Percentiles rank a stretch among this genome's conserved stretches.
Evolutionary conservation across 2,329 filamentous ascomycete genomes (phyloP).

Genomic region (Microsporum canis): DNA sequence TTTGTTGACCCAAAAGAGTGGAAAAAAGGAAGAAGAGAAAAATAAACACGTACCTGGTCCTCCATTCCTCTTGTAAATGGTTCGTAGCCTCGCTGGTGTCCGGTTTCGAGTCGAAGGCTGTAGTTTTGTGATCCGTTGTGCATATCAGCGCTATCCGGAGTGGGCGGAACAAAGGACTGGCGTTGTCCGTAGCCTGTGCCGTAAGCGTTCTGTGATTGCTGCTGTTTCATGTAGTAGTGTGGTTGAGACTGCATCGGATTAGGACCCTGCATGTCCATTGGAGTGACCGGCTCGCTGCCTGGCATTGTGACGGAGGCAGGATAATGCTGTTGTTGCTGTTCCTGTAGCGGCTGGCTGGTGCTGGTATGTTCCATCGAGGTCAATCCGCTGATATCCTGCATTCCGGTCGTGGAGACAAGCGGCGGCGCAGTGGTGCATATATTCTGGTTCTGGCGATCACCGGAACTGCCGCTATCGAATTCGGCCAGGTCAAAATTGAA

Average conservation of each 20-base stretch:
- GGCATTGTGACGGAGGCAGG: not conserved
- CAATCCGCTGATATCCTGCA: slow-evolving; percentile 9
- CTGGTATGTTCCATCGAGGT: slow-evolving; percentile 9
- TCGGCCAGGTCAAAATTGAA: slow-evolving; percentile 38
- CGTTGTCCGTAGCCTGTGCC: slow-evolving; percentile 12
- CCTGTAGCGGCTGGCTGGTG: slow-evolving; percentile 7
- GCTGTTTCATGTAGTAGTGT: slow-evolving; percentile 4
- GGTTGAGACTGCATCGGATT: slow-evolving; percentile 5
- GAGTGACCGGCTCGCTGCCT: slow-evolving; percentile 8
- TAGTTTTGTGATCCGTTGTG: slow-evolving; percentile 35
- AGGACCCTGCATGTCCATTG: slow-evolving; percentile 11
- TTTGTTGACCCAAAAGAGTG: not conserved
- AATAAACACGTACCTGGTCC: slow-evolving; percentile 29
- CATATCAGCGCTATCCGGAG: slow-evolving; percentile 40
- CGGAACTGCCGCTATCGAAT: slow-evolving; percentile 24
- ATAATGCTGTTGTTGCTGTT: slow-evolving; percentile 6
- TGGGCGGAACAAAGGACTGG: slow-evolving; percentile 34
- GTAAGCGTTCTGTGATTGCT: slow-evolving; percentile 19
- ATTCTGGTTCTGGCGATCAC: slow-evolving; percentile 27
- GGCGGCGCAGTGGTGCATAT: slow-evolving; percentile 23
- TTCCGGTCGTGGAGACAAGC: slow-evolving; percentile 9
- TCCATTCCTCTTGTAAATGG: slow-evolving; percentile 33
- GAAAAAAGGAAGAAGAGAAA: not conserved
- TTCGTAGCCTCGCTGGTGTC: slow-evolving; percentile 34
- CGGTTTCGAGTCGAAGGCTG: slow-evolving; percentile 29